Conservation (phyloP, 1,284 basidiomycete genomes). For the Kwoniella shivajii region DNA sequence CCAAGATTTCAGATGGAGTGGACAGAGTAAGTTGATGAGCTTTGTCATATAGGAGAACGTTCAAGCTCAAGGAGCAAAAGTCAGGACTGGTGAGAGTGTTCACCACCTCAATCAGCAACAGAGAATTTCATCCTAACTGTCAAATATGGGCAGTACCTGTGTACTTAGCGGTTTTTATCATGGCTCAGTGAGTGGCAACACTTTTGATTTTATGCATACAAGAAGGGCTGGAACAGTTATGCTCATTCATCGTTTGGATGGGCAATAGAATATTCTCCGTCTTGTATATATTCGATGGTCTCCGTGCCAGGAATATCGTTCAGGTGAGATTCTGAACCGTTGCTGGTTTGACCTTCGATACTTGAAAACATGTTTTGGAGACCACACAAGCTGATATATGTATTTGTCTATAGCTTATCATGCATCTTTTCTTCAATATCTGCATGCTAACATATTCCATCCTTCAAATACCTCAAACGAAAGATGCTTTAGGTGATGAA, state of each 20-base stretch:
- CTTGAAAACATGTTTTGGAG: background rate
- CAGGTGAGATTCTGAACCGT: conserved; percentile 21
- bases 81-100: conserved; percentile 12
- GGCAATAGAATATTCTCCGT: conserved; percentile 76
- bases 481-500: conserved; percentile 47
- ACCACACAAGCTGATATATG: background rate
- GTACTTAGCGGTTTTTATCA: conserved; percentile 79
- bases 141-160: conserved; percentile 59
- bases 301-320: conserved; percentile 70
- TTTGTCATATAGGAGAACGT: conserved; percentile 24
- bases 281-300: conserved; percentile 80
- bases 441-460: conserved; percentile 78
- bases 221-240: background rate
- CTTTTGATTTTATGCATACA: too few species aligned
- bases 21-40: background rate
- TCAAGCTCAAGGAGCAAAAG: conserved; percentile 16
- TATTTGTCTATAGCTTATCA: conserved; percentile 36
- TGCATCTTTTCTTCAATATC: conserved; percentile 69
- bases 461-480: conserved; percentile 78
- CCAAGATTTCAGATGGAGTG: background rate
- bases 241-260: background rate
- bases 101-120: background rate
- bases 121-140: background rate
- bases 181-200: conserved; percentile 88
- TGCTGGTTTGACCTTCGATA: background rate